Conservation (phyloP, 257 asterid species). For the Fraxinus excelsior region DNA sequence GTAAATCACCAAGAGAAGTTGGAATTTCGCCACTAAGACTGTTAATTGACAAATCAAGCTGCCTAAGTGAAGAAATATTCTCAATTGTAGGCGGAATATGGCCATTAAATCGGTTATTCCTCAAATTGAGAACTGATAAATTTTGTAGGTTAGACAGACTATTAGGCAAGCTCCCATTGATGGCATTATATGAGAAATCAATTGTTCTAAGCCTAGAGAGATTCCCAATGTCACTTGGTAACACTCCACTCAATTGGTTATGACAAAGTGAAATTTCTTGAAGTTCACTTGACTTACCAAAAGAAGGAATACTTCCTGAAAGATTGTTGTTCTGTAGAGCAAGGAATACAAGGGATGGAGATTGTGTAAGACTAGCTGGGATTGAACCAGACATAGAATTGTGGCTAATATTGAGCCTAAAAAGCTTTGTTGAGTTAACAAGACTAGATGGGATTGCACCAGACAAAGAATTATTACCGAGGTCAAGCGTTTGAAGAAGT, state of each 20-base stretch:
- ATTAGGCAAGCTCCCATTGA: slow-evolving; percentile 62
- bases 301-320: slow-evolving; percentile 66
- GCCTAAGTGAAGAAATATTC: slow-evolving; percentile 51
- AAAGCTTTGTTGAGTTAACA: slow-evolving; percentile 70
- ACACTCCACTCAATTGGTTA: slow-evolving; percentile 46
- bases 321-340: slow-evolving; percentile 59
- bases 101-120: slow-evolving; percentile 53
- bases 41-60: slow-evolving; percentile 67
- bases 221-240: slow-evolving; percentile 45
- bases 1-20: slow-evolving; percentile 53
- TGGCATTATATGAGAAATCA: slow-evolving; percentile 56
- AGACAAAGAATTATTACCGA: slow-evolving; percentile 67
- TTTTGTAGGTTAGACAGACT: slow-evolving; percentile 51
- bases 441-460: slow-evolving; percentile 60
- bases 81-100: slow-evolving; percentile 51
- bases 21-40: slow-evolving; percentile 72
- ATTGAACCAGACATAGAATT: slow-evolving; percentile 72
- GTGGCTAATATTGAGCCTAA: slow-evolving; percentile 69
- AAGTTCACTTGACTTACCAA: slow-evolving; percentile 58
- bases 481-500: slow-evolving; percentile 79
- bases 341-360: slow-evolving; percentile 58
- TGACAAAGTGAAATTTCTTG: slow-evolving; percentile 59
- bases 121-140: slow-evolving; percentile 58
- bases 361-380: slow-evolving; percentile 53
- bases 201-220: slow-evolving; percentile 47